Conservation (phyloP, 2,329 filamentous ascomycete genomes). For the Microsporum audouinii region DNA sequence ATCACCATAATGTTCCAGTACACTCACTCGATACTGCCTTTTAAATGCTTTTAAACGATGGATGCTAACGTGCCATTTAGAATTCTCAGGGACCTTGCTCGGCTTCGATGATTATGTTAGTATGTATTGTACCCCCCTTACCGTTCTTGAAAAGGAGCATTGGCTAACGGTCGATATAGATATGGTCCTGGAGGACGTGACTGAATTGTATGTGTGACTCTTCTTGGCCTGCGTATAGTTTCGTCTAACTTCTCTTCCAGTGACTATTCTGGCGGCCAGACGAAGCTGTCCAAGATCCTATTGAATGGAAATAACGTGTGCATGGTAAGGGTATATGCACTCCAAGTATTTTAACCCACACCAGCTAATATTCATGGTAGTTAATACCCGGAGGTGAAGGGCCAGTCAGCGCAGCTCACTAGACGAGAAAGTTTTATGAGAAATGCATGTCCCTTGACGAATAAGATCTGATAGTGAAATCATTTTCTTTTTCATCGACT, state of each 20-base stretch:
- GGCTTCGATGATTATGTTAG: slow-evolving; percentile 99
- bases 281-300: slow-evolving; percentile 84
- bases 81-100: slow-evolving; percentile 87
- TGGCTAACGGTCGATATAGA: slow-evolving; percentile 44
- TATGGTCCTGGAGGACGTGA: slow-evolving; percentile 96
- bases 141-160: slow-evolving; percentile 15
- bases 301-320: slow-evolving; percentile 98
- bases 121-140: slow-evolving; percentile 45
- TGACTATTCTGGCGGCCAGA: slow-evolving; percentile 79
- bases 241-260: slow-evolving; percentile 36
- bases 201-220: slow-evolving; percentile 62
- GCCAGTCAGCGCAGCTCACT: slow-evolving; percentile 31
- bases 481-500: neutral
- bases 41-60: neutral
- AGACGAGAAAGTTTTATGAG: neutral
- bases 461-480: neutral
- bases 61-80: slow-evolving; percentile 38
- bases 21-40: neutral
- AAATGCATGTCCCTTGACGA: neutral
- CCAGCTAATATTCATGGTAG: slow-evolving; percentile 33
- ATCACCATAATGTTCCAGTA: neutral
- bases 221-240: neutral
- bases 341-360: neutral
- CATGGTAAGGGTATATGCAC: slow-evolving; percentile 60
- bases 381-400: slow-evolving; percentile 70